phyloP scores from a whole-genome alignment of 768 basidiomycete genomes.

The Mycena indigotica region DNA sequence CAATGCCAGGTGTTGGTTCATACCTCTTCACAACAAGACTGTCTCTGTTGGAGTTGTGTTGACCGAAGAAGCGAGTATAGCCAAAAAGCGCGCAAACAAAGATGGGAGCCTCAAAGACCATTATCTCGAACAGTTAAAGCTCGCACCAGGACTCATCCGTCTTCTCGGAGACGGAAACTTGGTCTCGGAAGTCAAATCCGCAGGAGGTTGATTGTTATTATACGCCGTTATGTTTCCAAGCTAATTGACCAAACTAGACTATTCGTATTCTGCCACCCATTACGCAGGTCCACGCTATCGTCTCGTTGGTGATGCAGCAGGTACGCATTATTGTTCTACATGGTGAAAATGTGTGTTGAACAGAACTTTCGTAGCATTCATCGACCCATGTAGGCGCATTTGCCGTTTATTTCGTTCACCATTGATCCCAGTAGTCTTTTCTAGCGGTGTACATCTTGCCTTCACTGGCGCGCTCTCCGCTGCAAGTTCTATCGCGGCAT shows the following conservation, averaged over 20 bases:
- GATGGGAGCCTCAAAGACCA: no score
- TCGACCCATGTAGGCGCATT: neutral
- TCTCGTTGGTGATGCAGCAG: slow-evolving; percentile 38
- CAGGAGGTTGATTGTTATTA: slow-evolving; percentile 30
- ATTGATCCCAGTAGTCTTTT: slow-evolving; percentile 52
- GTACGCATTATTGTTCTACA: neutral
- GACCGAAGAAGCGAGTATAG: no score
- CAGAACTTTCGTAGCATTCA: slow-evolving; percentile 1
- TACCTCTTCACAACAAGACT: no score
- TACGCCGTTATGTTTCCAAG: no score
- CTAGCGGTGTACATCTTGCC: slow-evolving; percentile 46
- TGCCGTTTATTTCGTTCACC: slow-evolving; percentile 15
- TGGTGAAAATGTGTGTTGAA: neutral
- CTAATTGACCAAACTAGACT: no score
- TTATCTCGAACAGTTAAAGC: slow-evolving; percentile 34
- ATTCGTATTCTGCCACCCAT: slow-evolving; percentile 35
- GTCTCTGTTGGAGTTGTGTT: no score
- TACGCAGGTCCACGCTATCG: slow-evolving; percentile 38
- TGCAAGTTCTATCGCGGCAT: slow-evolving; percentile 40
- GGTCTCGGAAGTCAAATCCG: slow-evolving; percentile 29
- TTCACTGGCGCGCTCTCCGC: slow-evolving; percentile 42
- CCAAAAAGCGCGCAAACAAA: no score
- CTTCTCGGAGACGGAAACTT: slow-evolving; percentile 31
- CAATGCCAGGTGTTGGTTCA: no score
- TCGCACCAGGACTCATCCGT: slow-evolving; percentile 27